Evolutionary conservation across 2,329 filamentous ascomycete genomes (phyloP).

Genomic region (Aureobasidium leucospermi): DNA sequence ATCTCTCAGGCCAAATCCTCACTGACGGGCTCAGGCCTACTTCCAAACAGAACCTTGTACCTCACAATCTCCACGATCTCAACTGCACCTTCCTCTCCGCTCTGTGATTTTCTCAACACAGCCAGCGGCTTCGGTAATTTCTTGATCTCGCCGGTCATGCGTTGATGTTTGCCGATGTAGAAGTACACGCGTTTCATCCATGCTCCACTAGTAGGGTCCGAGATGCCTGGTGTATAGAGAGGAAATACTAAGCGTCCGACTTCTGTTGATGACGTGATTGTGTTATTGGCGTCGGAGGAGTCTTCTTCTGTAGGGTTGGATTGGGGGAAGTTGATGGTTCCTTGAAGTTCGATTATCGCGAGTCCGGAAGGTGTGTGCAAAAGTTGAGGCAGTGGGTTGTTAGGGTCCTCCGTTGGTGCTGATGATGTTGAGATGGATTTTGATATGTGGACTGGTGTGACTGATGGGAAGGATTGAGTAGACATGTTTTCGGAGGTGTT

Average conservation of each 20-base stretch:
- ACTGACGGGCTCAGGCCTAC: constrained; percentile 74
- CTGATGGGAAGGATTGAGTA: background rate
- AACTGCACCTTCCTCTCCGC: constrained; percentile 44
- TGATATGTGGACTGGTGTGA: constrained; percentile 2
- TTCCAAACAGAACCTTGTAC: constrained; percentile 79
- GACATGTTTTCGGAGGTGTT: background rate
- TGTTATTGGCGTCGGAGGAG: constrained; percentile 26
- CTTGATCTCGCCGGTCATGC: constrained; percentile 83
- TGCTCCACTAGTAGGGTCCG: constrained; percentile 44
- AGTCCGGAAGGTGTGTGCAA: constrained; percentile 85
- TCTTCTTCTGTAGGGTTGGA: constrained; percentile 22
- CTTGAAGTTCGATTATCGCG: constrained; percentile 87
- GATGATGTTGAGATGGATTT: background rate
- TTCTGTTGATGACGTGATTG: constrained; percentile 32
- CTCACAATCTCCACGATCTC: constrained; percentile 84
- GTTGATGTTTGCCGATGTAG: constrained; percentile 82
- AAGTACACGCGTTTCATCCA: constrained; percentile 92
- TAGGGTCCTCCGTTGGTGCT: background rate
- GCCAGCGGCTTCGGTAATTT: constrained; percentile 73
- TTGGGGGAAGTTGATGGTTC: constrained; percentile 69
- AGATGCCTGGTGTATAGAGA: constrained; percentile 53
- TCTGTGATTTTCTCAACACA: constrained; percentile 52
- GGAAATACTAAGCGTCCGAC: constrained; percentile 75
- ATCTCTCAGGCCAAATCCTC: constrained; percentile 9
- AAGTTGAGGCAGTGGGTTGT: constrained; percentile 66